Evolutionary conservation across 768 basidiomycete genomes (phyloP).

Genomic region (Suillus tomentosus): DNA sequence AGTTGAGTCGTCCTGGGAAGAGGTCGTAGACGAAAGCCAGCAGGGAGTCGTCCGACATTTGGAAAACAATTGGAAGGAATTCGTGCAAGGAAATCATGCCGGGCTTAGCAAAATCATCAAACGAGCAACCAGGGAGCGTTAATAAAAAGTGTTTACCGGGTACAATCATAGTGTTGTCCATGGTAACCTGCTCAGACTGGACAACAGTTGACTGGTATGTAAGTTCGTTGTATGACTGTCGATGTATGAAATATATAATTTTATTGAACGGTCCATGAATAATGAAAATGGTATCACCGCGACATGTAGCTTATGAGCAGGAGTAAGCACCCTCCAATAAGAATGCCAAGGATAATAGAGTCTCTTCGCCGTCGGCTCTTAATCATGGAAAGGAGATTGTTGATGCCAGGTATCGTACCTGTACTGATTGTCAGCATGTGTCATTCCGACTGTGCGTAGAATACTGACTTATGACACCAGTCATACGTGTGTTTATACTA

Average conservation of each 20-base stretch:
- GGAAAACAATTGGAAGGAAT: constrained; percentile 71
- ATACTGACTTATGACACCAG: constrained; percentile 73
- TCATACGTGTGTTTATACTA: constrained; percentile 84
- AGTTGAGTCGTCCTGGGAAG: constrained; percentile 62
- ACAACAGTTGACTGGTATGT: constrained; percentile 3
- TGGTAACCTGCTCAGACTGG: not conserved
- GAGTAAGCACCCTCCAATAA: constrained; percentile 86
- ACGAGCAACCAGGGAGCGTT: constrained; percentile 5
- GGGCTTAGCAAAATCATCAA: constrained; percentile 14
- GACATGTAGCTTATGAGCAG: constrained; percentile 53
- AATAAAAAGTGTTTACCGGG: not conserved
- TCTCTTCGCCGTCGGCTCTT: constrained; percentile 88
- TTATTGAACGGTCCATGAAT: constrained; percentile 6
- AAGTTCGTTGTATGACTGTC: not conserved
- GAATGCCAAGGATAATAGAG: constrained; percentile 81
- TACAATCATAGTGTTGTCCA: not conserved
- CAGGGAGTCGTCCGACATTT: constrained; percentile 72
- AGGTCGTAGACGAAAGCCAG: constrained; percentile 32
- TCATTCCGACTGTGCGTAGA: not conserved
- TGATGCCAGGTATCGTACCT: constrained; percentile 95
- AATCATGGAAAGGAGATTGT: constrained; percentile 89
- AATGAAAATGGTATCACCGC: constrained; percentile 23
- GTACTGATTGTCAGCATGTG: constrained; percentile 13
- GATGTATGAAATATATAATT: not conserved
- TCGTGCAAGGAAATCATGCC: constrained; percentile 51